phyloP scores from a whole-genome alignment of 352 stramenopile genomes.

The Phytopythium chamaehyphon region DNA sequence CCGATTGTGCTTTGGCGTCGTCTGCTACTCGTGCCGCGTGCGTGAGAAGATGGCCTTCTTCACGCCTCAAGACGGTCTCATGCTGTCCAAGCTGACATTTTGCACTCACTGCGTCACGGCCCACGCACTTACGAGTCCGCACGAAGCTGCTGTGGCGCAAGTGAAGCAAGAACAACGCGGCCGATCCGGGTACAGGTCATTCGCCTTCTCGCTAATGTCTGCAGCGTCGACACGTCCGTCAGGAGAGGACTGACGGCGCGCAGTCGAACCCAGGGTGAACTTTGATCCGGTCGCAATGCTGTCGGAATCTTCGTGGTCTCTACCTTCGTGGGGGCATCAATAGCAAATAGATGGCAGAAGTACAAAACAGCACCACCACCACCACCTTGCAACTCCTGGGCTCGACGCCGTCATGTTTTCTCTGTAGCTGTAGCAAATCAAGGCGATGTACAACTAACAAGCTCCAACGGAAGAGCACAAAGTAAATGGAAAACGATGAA shows the following conservation, averaged over 20 bases:
- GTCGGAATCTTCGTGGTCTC: conserved; percentile 1
- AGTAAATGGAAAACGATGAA: neutral
- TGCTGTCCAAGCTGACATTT: conserved; percentile 30
- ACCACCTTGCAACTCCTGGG: no score
- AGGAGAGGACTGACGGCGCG: conserved; percentile 3
- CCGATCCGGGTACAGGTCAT: neutral
- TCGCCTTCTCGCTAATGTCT: conserved; percentile 1
- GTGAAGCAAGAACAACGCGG: neutral
- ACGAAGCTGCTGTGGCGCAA: neutral
- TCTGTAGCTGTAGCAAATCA: no score
- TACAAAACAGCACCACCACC: no score
- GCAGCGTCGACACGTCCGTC: neutral
- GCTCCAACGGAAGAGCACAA: conserved; percentile 1
- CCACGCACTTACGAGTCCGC: neutral
- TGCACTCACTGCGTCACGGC: conserved; percentile 26
- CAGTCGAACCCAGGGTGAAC: neutral
- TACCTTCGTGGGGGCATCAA: no score
- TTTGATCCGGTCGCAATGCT: conserved; percentile 1
- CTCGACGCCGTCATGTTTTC: no score
- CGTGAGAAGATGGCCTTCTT: conserved; percentile 30
- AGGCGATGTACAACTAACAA: neutral
- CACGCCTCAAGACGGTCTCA: conserved; percentile 17
- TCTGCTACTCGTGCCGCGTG: conserved; percentile 27
- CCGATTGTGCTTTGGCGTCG: conserved; percentile 22
- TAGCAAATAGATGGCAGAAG: no score